Evolutionary conservation across 2,329 filamentous ascomycete genomes (phyloP), one percentile per base, ranked within the genome.

Genomic region (Xylariaceae sp.): DNA sequence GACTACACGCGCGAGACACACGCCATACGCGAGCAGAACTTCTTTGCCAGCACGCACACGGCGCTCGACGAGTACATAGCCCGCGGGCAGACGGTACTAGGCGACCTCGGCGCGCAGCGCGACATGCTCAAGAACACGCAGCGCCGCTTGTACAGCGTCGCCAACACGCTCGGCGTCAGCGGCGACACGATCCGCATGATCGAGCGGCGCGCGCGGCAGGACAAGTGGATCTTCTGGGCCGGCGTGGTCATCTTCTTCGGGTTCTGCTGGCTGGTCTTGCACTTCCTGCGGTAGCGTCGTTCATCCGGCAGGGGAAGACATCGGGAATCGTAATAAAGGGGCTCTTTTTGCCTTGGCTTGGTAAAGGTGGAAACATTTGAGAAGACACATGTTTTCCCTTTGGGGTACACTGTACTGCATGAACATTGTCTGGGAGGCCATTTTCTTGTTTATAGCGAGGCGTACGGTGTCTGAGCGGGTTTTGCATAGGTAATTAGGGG

Each of bases 181-280:
- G 92, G 92, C 18, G 92, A 97, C 69, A 99, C 94, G 1, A 99
- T 99, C 61, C 85, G 94, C 44, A 97, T 94, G 90, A 87, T 99
- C 40, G 92, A 97, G 74, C 76, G 94, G 63, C 80, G 94, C 58
- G 91, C 94, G 47, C 88, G 85, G 70, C 88, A 97, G 76, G 94
- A 99, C 70, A 97, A 96, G 74, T 97, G 92, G 91, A 95, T 99
- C 34, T 99, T 99, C 70, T 88, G 88, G 80, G 87, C 77, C 0
- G 91, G 94, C 0, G 90, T 92, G 2, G 72, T 95, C 5, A 72
- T 94, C 34, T 99, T 99, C 71, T 88, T 97, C 65, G 68, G 81
- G 36, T 99, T 99, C 69, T 96, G 92, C 71, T 97, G 90, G 84
- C 74, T 94, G 60, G 91, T 95, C 52, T 69, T 99, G 67, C 88